Evolutionary conservation across 768 basidiomycete genomes (phyloP).

Genomic region (Leccinum longicurvipes): DNA sequence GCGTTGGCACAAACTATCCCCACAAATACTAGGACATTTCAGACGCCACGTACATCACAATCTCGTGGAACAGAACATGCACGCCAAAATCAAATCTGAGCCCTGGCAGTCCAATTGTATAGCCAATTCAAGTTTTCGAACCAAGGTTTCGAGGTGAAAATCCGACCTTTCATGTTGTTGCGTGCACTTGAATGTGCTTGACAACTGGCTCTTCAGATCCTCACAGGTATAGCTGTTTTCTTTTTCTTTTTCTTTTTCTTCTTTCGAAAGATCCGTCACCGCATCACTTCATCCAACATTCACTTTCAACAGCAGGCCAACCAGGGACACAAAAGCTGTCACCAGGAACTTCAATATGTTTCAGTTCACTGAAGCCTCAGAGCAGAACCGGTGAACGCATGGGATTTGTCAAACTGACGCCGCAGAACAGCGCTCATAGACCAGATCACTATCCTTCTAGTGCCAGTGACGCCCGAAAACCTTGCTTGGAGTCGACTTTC

Average conservation of each 20-base stretch:
- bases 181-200: not conserved
- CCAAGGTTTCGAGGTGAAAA: not conserved
- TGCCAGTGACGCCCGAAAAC: not conserved
- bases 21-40: not conserved
- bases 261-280: not conserved
- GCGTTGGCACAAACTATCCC: not conserved
- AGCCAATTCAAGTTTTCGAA: not conserved
- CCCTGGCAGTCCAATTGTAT: not conserved
- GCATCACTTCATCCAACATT: not conserved
- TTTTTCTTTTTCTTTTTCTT: no score
- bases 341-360: not conserved
- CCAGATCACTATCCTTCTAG: not conserved
- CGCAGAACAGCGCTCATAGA: not conserved
- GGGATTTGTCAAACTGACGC: not conserved
- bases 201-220: not conserved
- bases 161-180: not conserved
- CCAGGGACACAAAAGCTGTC: not conserved
- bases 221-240: not conserved
- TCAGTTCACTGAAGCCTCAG: not conserved
- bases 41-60: not conserved
- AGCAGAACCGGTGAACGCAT: not conserved
- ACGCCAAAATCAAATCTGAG: not conserved
- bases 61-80: not conserved
- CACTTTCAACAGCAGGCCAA: not conserved
- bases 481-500: not conserved